Percentiles rank a stretch among this genome's conserved stretches.
Evolutionary conservation across 2,329 filamentous ascomycete genomes (phyloP).

Genomic region (Exophiala lecanii-corni): DNA sequence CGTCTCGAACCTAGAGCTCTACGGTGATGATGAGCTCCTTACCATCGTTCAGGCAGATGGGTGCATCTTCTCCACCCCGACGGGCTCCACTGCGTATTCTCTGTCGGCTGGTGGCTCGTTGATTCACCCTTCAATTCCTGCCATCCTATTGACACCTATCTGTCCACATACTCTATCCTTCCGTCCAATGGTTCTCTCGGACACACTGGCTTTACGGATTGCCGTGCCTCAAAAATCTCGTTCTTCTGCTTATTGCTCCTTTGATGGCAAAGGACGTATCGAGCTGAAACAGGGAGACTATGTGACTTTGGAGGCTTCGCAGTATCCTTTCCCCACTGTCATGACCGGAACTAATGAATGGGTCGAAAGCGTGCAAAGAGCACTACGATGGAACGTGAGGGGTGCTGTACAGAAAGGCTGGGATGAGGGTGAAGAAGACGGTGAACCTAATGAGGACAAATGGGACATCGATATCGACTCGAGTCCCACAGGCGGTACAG

Average conservation of each 20-base stretch:
- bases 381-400: slow-evolving; percentile 89
- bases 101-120: slow-evolving; percentile 92
- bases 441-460: slow-evolving; percentile 49
- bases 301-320: slow-evolving; percentile 91
- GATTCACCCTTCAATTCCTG: slow-evolving; percentile 93
- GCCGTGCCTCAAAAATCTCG: slow-evolving; percentile 79
- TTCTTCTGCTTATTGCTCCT: slow-evolving; percentile 92
- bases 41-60: slow-evolving; percentile 96
- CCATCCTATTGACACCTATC: slow-evolving; percentile 93
- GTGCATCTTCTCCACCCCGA: slow-evolving; percentile 96
- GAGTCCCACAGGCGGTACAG: slow-evolving; percentile 35
- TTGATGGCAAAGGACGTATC: slow-evolving; percentile 93
- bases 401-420: slow-evolving; percentile 89
- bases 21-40: slow-evolving; percentile 88
- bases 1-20: slow-evolving; percentile 93
- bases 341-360: slow-evolving; percentile 85
- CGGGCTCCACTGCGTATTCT: slow-evolving; percentile 90
- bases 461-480: slow-evolving; percentile 94
- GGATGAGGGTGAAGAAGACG: slow-evolving; percentile 44
- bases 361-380: slow-evolving; percentile 93
- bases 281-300: slow-evolving; percentile 91
- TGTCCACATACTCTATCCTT: slow-evolving; percentile 96
- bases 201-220: slow-evolving; percentile 87
- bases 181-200: slow-evolving; percentile 94
- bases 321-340: slow-evolving; percentile 96